Conservation (phyloP, 768 basidiomycete genomes). For the Mycena epipterygia region DNA sequence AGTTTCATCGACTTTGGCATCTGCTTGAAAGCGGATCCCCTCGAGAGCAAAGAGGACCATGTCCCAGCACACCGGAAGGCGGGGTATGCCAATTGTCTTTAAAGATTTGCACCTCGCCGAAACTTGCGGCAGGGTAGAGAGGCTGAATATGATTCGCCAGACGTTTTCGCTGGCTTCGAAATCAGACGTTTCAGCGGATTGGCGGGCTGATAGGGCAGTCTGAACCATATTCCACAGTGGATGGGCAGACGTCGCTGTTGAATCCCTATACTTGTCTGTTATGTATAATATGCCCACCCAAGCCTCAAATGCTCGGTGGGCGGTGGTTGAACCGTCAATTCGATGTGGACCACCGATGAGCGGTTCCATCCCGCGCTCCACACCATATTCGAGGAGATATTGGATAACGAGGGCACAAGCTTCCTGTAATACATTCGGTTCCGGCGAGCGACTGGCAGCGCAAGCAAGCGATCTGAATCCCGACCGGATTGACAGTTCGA, state of each 20-base stretch:
- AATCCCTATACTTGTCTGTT: slow-evolving; percentile 39
- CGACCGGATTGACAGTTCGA: slow-evolving; percentile 68
- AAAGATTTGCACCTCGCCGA: slow-evolving; percentile 60
- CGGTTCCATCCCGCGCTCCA: slow-evolving; percentile 59
- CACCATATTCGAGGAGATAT: slow-evolving; percentile 66
- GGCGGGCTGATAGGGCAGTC: slow-evolving; percentile 45
- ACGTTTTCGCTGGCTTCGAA: slow-evolving; percentile 71
- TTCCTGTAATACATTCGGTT: slow-evolving; percentile 40
- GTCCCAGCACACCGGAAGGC: slow-evolving; percentile 70
- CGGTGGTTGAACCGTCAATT: slow-evolving; percentile 53
- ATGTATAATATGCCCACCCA: slow-evolving; percentile 85
- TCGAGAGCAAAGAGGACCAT: slow-evolving; percentile 70
- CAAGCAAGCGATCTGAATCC: slow-evolving; percentile 43
- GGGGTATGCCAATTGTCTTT: slow-evolving; percentile 51
- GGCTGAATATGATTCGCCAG: slow-evolving; percentile 79
- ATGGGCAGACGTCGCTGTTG: slow-evolving; percentile 39
- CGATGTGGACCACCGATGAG: slow-evolving; percentile 54
- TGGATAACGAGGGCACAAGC: slow-evolving; percentile 58
- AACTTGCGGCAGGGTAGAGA: slow-evolving; percentile 87
- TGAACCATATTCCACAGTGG: slow-evolving; percentile 63
- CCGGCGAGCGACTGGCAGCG: not conserved
- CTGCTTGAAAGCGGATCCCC: slow-evolving; percentile 67
- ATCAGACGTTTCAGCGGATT: slow-evolving; percentile 45
- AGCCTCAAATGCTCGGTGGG: slow-evolving; percentile 67
- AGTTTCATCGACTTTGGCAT: slow-evolving; percentile 57